Evolutionary conservation across 2,329 filamentous ascomycete genomes (phyloP).

Genomic region (Penicillium oxalicum): DNA sequence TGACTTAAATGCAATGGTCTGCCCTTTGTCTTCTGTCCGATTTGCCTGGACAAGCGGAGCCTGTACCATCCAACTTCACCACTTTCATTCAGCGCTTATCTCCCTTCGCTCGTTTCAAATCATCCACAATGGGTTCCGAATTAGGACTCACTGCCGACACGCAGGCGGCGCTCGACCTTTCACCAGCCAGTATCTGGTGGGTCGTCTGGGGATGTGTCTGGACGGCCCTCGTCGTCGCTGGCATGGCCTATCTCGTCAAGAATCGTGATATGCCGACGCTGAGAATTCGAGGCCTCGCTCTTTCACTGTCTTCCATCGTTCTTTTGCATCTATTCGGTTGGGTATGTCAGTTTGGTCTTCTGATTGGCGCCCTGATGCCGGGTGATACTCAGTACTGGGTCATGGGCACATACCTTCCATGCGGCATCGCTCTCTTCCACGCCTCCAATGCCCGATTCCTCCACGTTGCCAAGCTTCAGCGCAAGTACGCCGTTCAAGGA

Average conservation of each 20-base stretch:
- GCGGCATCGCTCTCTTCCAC: conserved; percentile 61
- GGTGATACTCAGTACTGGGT: conserved; percentile 58
- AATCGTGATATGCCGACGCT: conserved; percentile 32
- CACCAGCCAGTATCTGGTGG: conserved; percentile 27
- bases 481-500: conserved; percentile 34
- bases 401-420: conserved; percentile 60
- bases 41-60: background rate
- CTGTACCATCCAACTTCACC: conserved; percentile 13
- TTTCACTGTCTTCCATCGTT: conserved; percentile 32
- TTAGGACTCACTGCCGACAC: conserved; percentile 23
- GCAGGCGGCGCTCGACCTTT: conserved; percentile 17
- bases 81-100: conserved; percentile 10
- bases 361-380: conserved; percentile 37
- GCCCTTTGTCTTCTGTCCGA: background rate
- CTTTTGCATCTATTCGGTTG: conserved; percentile 37
- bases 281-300: conserved; percentile 34
- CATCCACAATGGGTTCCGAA: conserved; percentile 26
- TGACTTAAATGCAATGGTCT: background rate
- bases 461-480: conserved; percentile 52
- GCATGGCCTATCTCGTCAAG: conserved; percentile 29
- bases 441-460: conserved; percentile 58
- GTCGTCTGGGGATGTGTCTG: conserved; percentile 25
- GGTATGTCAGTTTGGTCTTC: conserved; percentile 30
- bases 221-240: conserved; percentile 27
- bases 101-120: background rate